Conservation (phyloP, 768 basidiomycete genomes). For the Pisolithus sp. region DNA sequence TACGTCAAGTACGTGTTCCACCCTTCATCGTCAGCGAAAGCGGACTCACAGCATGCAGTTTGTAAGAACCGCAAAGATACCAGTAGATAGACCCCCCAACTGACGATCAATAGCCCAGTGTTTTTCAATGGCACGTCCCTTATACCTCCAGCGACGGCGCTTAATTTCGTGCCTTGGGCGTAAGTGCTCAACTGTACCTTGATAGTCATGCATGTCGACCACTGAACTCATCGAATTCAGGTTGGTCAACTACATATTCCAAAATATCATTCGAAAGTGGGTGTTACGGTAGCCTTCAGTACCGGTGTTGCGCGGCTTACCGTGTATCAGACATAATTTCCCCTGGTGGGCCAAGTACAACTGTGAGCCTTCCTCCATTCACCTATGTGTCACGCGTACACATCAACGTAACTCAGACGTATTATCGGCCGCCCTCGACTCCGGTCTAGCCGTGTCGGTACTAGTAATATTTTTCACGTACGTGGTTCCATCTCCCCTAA, state of each 20-base stretch:
- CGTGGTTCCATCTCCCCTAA: no score
- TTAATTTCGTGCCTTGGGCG: slow-evolving; percentile 61
- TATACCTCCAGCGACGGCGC: slow-evolving; percentile 63
- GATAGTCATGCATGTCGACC: no score
- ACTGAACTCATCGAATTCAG: slow-evolving; percentile 2
- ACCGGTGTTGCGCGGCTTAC: no score
- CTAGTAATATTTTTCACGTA: slow-evolving; percentile 49
- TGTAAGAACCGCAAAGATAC: slow-evolving; percentile 6
- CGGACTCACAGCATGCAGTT: slow-evolving; percentile 13
- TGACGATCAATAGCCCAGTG: slow-evolving; percentile 31
- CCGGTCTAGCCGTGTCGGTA: slow-evolving; percentile 55
- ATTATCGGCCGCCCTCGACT: slow-evolving; percentile 65
- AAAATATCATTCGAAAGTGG: slow-evolving; percentile 47
- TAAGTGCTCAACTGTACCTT: no score
- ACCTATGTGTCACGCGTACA: slow-evolving; percentile 13
- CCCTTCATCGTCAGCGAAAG: slow-evolving; percentile 9
- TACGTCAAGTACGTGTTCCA: slow-evolving; percentile 53
- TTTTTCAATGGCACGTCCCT: slow-evolving; percentile 51
- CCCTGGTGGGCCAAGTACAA: slow-evolving; percentile 63
- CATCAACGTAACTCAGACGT: slow-evolving; percentile 34
- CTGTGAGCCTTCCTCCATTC: slow-evolving; percentile 16
- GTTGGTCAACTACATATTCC: slow-evolving; percentile 60
- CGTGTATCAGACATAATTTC: slow-evolving; percentile 35
- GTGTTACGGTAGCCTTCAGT: no score
- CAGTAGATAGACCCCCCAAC: not conserved